Evolutionary conservation across 164 flowering plant species (phyloP).

Genomic region (Amborella trichopoda): DNA sequence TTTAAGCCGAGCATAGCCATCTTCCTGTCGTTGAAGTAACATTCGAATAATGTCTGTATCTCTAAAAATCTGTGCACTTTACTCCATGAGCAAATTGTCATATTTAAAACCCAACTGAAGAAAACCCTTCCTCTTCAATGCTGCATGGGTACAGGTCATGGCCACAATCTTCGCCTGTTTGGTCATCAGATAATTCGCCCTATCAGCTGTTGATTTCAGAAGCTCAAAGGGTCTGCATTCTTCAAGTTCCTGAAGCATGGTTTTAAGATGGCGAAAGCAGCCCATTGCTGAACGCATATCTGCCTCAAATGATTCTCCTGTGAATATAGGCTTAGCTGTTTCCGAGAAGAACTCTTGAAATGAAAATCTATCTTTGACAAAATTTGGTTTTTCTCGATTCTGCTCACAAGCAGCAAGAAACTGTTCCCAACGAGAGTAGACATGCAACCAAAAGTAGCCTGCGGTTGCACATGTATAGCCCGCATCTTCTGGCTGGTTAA

Average conservation of each 20-base stretch:
- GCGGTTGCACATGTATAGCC: conserved; percentile 99
- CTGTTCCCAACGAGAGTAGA: conserved; percentile 95
- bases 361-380: conserved; percentile 77
- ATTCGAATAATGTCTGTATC: conserved; percentile 95
- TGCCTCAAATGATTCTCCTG: conserved; percentile 73
- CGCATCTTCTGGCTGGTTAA: conserved; percentile 90
- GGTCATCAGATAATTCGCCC: conserved; percentile 94
- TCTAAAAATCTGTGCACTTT: conserved; percentile 96
- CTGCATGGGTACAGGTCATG: conserved; percentile 99
- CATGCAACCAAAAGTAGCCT: conserved; percentile 98
- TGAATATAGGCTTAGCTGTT: conserved; percentile 67
- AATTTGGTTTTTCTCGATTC: conserved; percentile 60
- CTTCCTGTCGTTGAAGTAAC: conserved; percentile 97
- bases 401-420: conserved; percentile 73
- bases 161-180: conserved; percentile 99
- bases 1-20: conserved; percentile 91
- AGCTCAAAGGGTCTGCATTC: conserved; percentile 97
- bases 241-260: conserved; percentile 92
- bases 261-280: conserved; percentile 86
- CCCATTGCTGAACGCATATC: conserved; percentile 96
- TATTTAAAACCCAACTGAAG: conserved; percentile 88
- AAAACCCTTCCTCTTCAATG: conserved; percentile 92
- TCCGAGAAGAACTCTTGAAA: conserved; percentile 76
- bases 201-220: conserved; percentile 91
- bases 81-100: conserved; percentile 97